A percentile compares a stretch with the other conserved stretches of the same genome.
Evolutionary conservation across 345 rosid species (phyloP).

Genomic region (Corymbia maculata): DNA sequence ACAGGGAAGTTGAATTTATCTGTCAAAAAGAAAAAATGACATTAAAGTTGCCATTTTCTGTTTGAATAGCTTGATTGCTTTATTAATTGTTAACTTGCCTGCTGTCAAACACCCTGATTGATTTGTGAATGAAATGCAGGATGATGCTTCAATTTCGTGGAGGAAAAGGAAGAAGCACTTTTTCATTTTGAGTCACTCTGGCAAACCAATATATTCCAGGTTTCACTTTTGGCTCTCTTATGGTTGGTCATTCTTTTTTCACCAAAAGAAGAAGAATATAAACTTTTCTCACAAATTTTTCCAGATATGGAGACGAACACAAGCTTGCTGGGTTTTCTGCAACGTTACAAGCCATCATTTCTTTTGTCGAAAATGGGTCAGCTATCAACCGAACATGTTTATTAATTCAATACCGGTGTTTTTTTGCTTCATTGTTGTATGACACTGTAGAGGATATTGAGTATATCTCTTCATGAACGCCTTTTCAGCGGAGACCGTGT

Average conservation of each 20-base stretch:
- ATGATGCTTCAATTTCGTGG: constrained; percentile 94
- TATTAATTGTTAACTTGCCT: background rate
- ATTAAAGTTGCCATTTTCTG: background rate
- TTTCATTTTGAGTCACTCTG: constrained; percentile 91
- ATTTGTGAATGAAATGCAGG: constrained; percentile 65
- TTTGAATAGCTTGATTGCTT: background rate
- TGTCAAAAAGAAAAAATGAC: background rate
- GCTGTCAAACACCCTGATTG: background rate
- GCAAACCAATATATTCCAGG: constrained; percentile 99
- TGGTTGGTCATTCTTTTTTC: background rate
- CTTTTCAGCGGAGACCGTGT: constrained; percentile 63
- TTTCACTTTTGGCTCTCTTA: constrained; percentile 4
- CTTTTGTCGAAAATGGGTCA: constrained; percentile 94
- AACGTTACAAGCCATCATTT: constrained; percentile 96
- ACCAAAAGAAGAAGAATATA: background rate
- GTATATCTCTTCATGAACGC: constrained; percentile 5
- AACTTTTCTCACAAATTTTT: background rate
- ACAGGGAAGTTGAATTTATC: background rate
- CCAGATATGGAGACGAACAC: constrained; percentile 96
- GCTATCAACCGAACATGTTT: background rate
- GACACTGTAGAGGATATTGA: background rate
- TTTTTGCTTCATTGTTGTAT: background rate
- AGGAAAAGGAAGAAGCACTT: constrained; percentile 99
- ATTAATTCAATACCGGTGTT: background rate
- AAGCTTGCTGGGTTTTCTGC: constrained; percentile 99